Evolutionary conservation across 2,329 filamentous ascomycete species (phyloP).

Genomic region (Neonectria hederae): DNA sequence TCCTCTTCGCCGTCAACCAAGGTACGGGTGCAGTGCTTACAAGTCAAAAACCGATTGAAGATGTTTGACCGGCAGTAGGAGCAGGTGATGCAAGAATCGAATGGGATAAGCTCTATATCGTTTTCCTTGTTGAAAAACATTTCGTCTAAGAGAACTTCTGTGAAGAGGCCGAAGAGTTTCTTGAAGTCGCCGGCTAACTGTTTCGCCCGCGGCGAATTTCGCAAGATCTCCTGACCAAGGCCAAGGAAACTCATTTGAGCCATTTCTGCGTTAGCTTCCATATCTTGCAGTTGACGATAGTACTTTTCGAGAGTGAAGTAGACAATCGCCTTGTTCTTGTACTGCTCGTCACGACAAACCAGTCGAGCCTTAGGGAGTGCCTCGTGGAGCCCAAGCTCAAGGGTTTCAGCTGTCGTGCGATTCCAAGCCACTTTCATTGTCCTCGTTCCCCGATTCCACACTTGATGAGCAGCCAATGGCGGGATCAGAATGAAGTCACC

Average conservation of each 20-base stretch:
- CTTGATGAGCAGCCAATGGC: constrained; percentile 92
- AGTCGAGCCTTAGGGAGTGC: constrained; percentile 88
- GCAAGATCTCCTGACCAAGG: constrained; percentile 57
- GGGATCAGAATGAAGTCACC: constrained; percentile 96
- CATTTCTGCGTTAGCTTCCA: constrained; percentile 60
- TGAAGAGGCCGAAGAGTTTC: constrained; percentile 80
- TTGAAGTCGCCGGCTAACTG: constrained; percentile 87
- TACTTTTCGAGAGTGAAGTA: constrained; percentile 90
- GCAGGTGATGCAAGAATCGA: constrained; percentile 92
- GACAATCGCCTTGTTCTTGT: constrained; percentile 97
- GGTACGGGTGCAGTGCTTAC: constrained; percentile 79
- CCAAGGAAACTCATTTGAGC: constrained; percentile 58
- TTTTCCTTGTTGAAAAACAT: constrained; percentile 80
- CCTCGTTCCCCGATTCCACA: constrained; percentile 95
- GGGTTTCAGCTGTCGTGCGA: constrained; percentile 88
- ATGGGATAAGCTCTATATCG: constrained; percentile 78
- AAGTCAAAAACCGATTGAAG: constrained; percentile 96
- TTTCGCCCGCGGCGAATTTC: constrained; percentile 60
- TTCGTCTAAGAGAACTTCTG: constrained; percentile 83
- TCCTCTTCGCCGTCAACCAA: constrained; percentile 76
- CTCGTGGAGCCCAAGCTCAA: constrained; percentile 86
- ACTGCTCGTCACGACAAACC: constrained; percentile 96
- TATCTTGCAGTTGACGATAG: constrained; percentile 64
- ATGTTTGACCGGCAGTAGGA: constrained; percentile 97
- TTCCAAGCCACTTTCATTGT: constrained; percentile 99